Base-by-base conservation (phyloP, 345 rosid species). In the Streptanthus diversifolius region DNA sequence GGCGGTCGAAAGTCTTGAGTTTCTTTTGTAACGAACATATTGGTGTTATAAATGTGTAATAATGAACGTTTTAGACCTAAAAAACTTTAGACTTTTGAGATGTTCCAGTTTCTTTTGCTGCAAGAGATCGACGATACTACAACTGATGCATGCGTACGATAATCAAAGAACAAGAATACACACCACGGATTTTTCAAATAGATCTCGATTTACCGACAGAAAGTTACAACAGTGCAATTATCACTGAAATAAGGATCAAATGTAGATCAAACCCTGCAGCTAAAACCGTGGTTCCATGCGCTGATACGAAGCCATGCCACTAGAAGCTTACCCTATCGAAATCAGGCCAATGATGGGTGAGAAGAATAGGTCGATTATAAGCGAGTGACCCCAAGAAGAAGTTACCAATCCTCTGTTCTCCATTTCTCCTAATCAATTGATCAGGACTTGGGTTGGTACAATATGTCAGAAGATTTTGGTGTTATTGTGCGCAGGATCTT, bases 331-430 rank as follows among this genome's bases (percentile, higher is more conserved):
- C 77, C 12, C 80, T 60, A 12, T 83, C 77, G 15, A 91, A 91
- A 77, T 89, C 92, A 22, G 95, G 97, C 95, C 97, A 89, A 83
- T 79, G 0, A 85, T 59, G 3, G 77, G 80, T 0, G 66, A 76
- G 10, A 91, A 87, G 82, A 77, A 85, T 35, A 91, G 86, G 27
- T 91, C 95, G 0, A 93, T 0, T 86, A 48, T 91, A 86, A 22
- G 91, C 93, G 18, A 87, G 61, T 7, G 87, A 90, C 91, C 91
- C 89, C 41, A 87, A 48, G 73, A 89, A 80, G 80, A 85, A 89
- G 84, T 89, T 89, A 72, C 95, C 89, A 41, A 91, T 81, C 58
- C 95, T 70, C 7, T 82, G 85, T 68, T 87, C 95, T 7, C 91
- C 88, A 3, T 89, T 87, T 3, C 92, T 88, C 78, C 92, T 79